Percentiles rank a stretch among this genome's conserved stretches.
Conservation (phyloP, 1,284 basidiomycete species). For the Anthracocystis panici-leucophaei region DNA sequence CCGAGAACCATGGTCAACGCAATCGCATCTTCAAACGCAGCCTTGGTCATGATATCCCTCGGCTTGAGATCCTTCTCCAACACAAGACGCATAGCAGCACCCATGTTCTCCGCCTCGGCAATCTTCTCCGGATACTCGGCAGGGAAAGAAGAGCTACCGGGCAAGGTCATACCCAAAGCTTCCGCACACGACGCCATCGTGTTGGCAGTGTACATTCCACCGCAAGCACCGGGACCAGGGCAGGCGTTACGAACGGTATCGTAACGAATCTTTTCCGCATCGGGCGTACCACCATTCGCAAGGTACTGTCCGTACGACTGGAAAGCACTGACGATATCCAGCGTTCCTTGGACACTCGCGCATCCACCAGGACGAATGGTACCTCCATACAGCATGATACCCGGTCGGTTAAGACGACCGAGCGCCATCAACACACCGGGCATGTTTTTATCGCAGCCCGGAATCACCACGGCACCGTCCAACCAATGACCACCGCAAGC, state of each 20-base stretch:
- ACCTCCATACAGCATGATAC: slow-evolving; percentile 69
- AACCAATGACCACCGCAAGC: slow-evolving; percentile 69
- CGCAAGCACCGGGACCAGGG: slow-evolving; percentile 68
- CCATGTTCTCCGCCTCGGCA: slow-evolving; percentile 62
- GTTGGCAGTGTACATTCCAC: slow-evolving; percentile 70
- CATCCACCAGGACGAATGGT: slow-evolving; percentile 68
- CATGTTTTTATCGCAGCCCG: slow-evolving; percentile 70
- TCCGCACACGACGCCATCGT: slow-evolving; percentile 69
- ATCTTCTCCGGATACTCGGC: slow-evolving; percentile 68
- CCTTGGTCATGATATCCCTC: slow-evolving; percentile 66
- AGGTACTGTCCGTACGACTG: slow-evolving; percentile 69
- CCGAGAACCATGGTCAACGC: slow-evolving; percentile 68
- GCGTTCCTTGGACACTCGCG: slow-evolving; percentile 51
- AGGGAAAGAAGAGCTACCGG: slow-evolving; percentile 65
- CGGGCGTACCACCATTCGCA: slow-evolving; percentile 60
- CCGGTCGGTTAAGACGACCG: slow-evolving; percentile 67
- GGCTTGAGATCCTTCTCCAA: slow-evolving; percentile 68
- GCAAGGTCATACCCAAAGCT: slow-evolving; percentile 68
- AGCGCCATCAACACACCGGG: slow-evolving; percentile 69
- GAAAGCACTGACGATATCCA: slow-evolving; percentile 69
- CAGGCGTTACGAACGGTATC: slow-evolving; percentile 66
- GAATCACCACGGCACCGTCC: slow-evolving; percentile 66
- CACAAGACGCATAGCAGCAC: slow-evolving; percentile 62
- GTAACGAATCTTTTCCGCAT: slow-evolving; percentile 66
- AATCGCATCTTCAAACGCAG: slow-evolving; percentile 67